phyloP scores from a whole-genome alignment of 768 basidiomycete genomes.

The Russula lepida region DNA sequence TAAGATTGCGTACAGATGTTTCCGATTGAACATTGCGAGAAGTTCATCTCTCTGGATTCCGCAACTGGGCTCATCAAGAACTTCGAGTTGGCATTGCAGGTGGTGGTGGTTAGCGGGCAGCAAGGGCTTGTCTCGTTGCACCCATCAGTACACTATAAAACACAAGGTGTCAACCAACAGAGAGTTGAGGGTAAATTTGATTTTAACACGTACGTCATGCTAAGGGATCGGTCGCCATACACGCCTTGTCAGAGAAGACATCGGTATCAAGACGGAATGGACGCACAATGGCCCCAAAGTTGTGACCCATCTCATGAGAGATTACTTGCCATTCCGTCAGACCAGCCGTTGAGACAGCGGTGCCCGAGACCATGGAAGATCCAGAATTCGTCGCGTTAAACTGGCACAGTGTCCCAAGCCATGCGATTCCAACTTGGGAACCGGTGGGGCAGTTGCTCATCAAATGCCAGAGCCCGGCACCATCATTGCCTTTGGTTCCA shows the following conservation, averaged over 20 bases:
- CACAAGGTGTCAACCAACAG: constrained; percentile 6
- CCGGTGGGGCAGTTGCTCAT: constrained; percentile 79
- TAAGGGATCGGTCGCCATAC: constrained; percentile 24
- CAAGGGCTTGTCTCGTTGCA: constrained; percentile 47
- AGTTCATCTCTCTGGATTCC: constrained; percentile 50
- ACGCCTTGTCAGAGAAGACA: constrained; percentile 13
- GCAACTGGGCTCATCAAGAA: constrained; percentile 86
- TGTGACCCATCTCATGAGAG: constrained; percentile 78
- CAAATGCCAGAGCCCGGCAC: constrained; percentile 79
- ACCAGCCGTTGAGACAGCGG: constrained; percentile 72
- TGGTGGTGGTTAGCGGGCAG: constrained; percentile 54
- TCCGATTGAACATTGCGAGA: constrained; percentile 74
- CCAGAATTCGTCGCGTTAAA: constrained; percentile 39
- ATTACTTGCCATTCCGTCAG: constrained; percentile 77
- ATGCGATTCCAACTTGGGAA: constrained; percentile 81
- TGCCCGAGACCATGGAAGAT: constrained; percentile 59
- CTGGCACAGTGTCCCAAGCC: constrained; percentile 74
- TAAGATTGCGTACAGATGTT: constrained; percentile 59
- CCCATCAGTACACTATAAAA: constrained; percentile 49
- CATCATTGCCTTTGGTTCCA: constrained; percentile 61
- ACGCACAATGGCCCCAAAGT: constrained; percentile 83
- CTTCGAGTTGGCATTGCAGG: constrained; percentile 55
- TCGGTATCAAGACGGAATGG: constrained; percentile 5
- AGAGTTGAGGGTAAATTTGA: neutral
- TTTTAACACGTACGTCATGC: constrained; percentile 44